phyloP scores from a whole-genome alignment of 345 rosid genomes.

The Xanthoceras sorbifolium region DNA sequence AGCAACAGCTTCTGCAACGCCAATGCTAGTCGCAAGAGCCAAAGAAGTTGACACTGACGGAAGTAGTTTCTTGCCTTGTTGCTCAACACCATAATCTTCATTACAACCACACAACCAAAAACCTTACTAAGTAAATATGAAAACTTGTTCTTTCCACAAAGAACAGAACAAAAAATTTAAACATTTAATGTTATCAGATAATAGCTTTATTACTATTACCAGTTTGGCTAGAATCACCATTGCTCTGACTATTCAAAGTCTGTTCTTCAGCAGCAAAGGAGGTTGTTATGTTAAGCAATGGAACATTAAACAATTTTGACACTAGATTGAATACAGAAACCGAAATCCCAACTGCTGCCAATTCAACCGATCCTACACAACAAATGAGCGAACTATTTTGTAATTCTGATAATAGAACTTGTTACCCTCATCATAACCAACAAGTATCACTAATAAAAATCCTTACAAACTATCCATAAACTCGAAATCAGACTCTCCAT shows the following conservation, averaged over 20 bases:
- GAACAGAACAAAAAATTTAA: neutral
- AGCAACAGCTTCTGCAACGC: constrained; percentile 78
- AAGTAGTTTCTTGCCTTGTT: constrained; percentile 51
- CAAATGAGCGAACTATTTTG: neutral
- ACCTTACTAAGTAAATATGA: neutral
- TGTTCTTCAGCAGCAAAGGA: constrained; percentile 97
- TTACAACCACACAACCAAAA: constrained; percentile 8
- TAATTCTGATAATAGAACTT: neutral
- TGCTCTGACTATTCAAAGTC: constrained; percentile 37
- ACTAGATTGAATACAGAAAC: constrained; percentile 83
- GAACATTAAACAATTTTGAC: constrained; percentile 84
- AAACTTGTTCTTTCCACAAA: neutral
- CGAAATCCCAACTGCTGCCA: constrained; percentile 93
- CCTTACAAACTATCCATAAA: neutral
- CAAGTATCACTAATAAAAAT: neutral
- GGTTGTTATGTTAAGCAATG: constrained; percentile 81
- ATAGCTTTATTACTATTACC: constrained; percentile 21
- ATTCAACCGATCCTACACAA: constrained; percentile 69
- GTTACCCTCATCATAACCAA: too few relatives aligned
- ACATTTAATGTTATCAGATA: neutral
- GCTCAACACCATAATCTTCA: constrained; percentile 34
- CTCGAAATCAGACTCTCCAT: neutral
- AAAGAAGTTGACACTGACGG: constrained; percentile 84
- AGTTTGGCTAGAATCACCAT: constrained; percentile 21
- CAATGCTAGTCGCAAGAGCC: constrained; percentile 77